Conservation (phyloP, 108 stramenopile species). For the Skeletonema menzelii region DNA sequence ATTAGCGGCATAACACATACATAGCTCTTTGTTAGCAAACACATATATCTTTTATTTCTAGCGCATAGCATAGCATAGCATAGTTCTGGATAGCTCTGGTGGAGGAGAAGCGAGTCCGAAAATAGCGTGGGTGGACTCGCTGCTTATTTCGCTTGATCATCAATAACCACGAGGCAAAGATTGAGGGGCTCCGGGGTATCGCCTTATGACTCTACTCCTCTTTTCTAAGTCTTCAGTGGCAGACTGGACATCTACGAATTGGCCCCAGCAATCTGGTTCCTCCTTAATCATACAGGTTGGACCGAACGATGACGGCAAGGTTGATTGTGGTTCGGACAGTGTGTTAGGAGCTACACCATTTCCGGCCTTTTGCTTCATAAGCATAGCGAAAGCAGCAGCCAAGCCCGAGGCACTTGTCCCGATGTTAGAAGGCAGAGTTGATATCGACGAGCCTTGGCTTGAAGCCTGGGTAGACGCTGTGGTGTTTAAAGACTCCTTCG, state of each 20-base stretch:
- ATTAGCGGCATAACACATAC: not conserved
- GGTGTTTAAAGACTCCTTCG: not conserved
- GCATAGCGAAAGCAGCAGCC: not conserved
- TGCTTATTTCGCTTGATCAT: not conserved
- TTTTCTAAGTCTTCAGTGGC: not conserved
- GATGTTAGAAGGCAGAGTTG: not conserved
- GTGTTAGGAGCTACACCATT: not conserved
- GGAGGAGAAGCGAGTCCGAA: not conserved
- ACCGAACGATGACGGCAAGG: not conserved
- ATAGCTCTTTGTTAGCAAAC: not conserved
- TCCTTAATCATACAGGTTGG: not conserved
- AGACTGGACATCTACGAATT: not conserved
- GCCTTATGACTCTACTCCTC: not conserved
- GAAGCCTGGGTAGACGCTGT: not conserved
- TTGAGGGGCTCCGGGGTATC: not conserved
- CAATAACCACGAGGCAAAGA: not conserved
- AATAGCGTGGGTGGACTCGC: not conserved
- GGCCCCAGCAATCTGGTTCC: not conserved
- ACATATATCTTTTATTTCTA: not conserved
- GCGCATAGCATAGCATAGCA: not conserved
- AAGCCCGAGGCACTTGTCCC: not conserved
- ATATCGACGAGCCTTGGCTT: not conserved
- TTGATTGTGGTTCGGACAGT: not conserved
- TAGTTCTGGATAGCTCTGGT: not conserved
- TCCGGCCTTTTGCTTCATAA: not conserved